phyloP scores from a whole-genome alignment of 2,329 filamentous ascomycete genomes.

The Aspergillus neoniger region DNA sequence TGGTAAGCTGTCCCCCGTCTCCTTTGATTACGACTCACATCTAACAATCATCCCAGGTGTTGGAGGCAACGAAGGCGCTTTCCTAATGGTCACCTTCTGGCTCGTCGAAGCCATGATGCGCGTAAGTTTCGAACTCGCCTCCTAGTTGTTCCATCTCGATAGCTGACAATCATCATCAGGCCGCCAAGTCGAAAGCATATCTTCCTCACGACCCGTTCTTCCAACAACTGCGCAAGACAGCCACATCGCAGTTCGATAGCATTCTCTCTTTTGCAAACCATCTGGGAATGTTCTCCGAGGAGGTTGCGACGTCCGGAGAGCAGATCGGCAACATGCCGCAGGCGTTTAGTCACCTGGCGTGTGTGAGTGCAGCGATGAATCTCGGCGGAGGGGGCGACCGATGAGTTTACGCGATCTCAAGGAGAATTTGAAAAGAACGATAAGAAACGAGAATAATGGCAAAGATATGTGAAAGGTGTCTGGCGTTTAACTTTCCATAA shows the following conservation, averaged over 20 bases:
- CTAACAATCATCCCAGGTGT: slow-evolving; percentile 55
- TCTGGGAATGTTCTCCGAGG: slow-evolving; percentile 75
- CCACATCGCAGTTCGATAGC: slow-evolving; percentile 74
- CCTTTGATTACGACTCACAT: too few species aligned
- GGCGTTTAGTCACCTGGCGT: slow-evolving; percentile 74
- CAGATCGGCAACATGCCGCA: slow-evolving; percentile 79
- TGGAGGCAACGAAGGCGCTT: slow-evolving; percentile 72
- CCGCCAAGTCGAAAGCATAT: slow-evolving; percentile 24
- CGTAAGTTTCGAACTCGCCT: slow-evolving; percentile 48
- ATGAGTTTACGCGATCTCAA: neutral
- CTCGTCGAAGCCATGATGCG: slow-evolving; percentile 75
- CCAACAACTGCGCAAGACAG: slow-evolving; percentile 41
- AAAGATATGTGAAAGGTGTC: too few species aligned
- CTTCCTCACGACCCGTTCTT: slow-evolving; percentile 29
- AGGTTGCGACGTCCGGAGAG: slow-evolving; percentile 73
- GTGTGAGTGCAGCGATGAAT: slow-evolving; percentile 77
- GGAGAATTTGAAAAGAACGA: rapidly evolving
- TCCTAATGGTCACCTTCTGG: slow-evolving; percentile 83
- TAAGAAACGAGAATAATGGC: too few species aligned
- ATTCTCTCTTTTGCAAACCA: slow-evolving; percentile 77
- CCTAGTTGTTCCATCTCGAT: neutral
- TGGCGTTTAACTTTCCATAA: too few species aligned
- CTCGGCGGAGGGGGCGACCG: slow-evolving; percentile 43
- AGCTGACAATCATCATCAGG: slow-evolving; percentile 19
- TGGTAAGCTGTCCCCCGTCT: slow-evolving; percentile 46